Conservation (phyloP, 257 asterid species). For the Solanum infundibuliforme region DNA sequence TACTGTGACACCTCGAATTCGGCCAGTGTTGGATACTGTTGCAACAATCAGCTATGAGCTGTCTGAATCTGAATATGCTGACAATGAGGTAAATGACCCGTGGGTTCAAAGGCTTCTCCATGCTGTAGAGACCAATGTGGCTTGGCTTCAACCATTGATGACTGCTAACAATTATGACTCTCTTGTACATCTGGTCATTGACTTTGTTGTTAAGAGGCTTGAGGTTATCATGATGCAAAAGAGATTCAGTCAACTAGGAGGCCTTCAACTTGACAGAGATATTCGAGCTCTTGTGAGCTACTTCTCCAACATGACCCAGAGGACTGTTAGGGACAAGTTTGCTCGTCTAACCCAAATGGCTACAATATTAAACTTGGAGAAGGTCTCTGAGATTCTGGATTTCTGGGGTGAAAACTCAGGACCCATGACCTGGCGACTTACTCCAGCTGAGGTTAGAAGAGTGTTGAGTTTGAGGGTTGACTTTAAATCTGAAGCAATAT, state of each 20-base stretch:
- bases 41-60: slow-evolving; percentile 86
- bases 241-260: slow-evolving; percentile 94
- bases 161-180: slow-evolving; percentile 71
- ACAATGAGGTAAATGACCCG: slow-evolving; percentile 91
- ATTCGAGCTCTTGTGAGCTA: slow-evolving; percentile 81
- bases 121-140: slow-evolving; percentile 69
- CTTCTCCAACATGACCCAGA: slow-evolving; percentile 85
- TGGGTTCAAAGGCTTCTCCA: slow-evolving; percentile 98
- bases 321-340: slow-evolving; percentile 90
- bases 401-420: slow-evolving; percentile 99
- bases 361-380: slow-evolving; percentile 80
- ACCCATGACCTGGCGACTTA: slow-evolving; percentile 95
- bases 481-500: slow-evolving; percentile 84
- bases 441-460: slow-evolving; percentile 95
- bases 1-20: slow-evolving; percentile 67
- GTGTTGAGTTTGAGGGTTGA: slow-evolving; percentile 83
- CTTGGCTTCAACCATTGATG: slow-evolving; percentile 88
- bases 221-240: slow-evolving; percentile 97
- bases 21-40: slow-evolving; percentile 77
- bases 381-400: slow-evolving; percentile 90
- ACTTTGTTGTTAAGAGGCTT: slow-evolving; percentile 81
- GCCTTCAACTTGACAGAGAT: slow-evolving; percentile 95
- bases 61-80: slow-evolving; percentile 91
- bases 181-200: slow-evolving; percentile 64
- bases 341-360: slow-evolving; percentile 98